Percentiles rank a stretch among this genome's conserved stretches.
These are phyloP conservation scores for Wickerhamiella dianesei DNA, from an alignment of 805 yeast species.

Conservation along the genomic window DNA sequence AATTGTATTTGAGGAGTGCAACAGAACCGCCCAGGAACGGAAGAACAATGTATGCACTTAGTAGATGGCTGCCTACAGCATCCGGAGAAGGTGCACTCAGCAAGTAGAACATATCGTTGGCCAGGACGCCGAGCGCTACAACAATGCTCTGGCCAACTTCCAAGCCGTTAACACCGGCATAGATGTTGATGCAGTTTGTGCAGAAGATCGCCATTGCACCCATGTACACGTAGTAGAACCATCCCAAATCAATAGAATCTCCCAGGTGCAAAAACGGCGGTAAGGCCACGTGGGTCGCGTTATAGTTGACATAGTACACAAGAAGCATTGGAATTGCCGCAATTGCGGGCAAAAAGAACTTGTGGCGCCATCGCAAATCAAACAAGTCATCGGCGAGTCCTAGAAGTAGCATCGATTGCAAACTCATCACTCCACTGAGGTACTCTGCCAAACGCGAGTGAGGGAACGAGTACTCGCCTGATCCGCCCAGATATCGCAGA, in stretches of 20 bases:
- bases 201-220: constrained; percentile 82
- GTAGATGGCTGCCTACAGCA: constrained; percentile 69
- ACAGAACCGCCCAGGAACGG: constrained; percentile 81
- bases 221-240: constrained; percentile 78
- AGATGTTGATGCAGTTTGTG: constrained; percentile 88
- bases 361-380: constrained; percentile 95
- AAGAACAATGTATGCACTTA: constrained; percentile 62
- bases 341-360: constrained; percentile 87
- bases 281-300: constrained; percentile 73
- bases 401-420: constrained; percentile 68
- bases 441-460: constrained; percentile 53
- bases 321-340: constrained; percentile 84
- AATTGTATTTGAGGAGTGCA: constrained; percentile 63
- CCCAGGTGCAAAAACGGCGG: constrained; percentile 47
- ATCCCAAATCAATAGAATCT: constrained; percentile 55
- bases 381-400: constrained; percentile 92
- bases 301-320: constrained; percentile 87
- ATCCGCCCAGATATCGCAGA: constrained; percentile 49
- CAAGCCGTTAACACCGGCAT: constrained; percentile 92
- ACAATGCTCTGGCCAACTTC: constrained; percentile 93
- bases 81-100: constrained; percentile 29
- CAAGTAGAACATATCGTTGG: constrained; percentile 65
- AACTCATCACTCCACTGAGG: constrained; percentile 67
- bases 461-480: constrained; percentile 37
- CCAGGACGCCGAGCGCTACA: constrained; percentile 51